Evolutionary conservation across 257 asterid species (phyloP).

Genomic region (Anisodus acutangulus): DNA sequence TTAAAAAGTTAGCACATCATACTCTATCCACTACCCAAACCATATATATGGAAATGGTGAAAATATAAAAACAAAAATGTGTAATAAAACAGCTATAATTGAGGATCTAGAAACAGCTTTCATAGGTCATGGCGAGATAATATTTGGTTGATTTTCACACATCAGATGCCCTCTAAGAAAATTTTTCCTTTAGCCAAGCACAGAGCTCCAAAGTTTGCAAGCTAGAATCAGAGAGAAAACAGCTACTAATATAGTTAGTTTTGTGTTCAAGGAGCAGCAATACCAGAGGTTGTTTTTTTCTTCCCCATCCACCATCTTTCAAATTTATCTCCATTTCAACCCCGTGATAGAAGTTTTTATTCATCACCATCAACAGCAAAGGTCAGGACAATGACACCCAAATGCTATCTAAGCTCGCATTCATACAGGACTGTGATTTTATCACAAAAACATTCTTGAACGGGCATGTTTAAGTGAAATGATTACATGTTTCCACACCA

Average conservation of each 20-base stretch:
- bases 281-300: not conserved
- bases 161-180: not conserved
- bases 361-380: not conserved
- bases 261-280: not conserved
- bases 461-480: not conserved
- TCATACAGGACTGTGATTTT: not conserved
- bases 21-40: not conserved
- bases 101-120: not conserved
- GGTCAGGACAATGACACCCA: too few relatives aligned
- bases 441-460: not conserved
- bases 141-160: not conserved
- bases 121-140: not conserved
- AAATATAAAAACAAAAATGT: not conserved
- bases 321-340: not conserved
- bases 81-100: not conserved
- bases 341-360: not conserved
- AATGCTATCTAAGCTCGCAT: not conserved
- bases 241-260: not conserved
- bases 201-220: not conserved
- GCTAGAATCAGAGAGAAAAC: not conserved
- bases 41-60: not conserved
- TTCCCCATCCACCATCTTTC: not conserved
- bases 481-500: not conserved
- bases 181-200: not conserved
- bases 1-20: not conserved